Percentiles rank a stretch among this genome's conserved stretches.
phyloP scores from a whole-genome alignment of 768 basidiomycete genomes.

The Kwoniella heveanensis region DNA sequence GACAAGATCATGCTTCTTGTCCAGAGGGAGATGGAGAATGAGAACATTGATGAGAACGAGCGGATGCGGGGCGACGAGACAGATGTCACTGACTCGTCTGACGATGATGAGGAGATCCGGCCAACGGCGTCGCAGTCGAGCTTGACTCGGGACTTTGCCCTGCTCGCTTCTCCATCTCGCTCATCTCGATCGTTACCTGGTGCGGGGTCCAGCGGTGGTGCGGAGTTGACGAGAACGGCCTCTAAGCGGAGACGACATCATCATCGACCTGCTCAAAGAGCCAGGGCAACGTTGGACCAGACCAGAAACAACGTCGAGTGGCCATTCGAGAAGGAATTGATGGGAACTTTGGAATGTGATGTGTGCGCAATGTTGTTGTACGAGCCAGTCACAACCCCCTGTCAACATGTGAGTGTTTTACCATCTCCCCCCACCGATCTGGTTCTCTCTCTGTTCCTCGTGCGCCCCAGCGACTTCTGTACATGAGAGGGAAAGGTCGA shows the following conservation, averaged over 20 bases:
- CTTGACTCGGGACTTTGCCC: conserved; percentile 13
- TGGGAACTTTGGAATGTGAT: conserved; percentile 78
- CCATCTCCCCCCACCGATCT: not conserved
- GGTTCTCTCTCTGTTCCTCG: not conserved
- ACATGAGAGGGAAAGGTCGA: not conserved
- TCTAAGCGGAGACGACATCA: conserved; percentile 16
- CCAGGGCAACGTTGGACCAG: conserved; percentile 5
- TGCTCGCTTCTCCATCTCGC: conserved; percentile 1
- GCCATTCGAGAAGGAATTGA: conserved; percentile 57
- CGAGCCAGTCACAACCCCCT: conserved; percentile 88
- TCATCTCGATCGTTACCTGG: not conserved
- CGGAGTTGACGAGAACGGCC: conserved; percentile 5
- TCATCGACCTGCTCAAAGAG: not conserved
- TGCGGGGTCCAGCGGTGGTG: not conserved
- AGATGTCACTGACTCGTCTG: conserved; percentile 9
- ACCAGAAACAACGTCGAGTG: conserved; percentile 9
- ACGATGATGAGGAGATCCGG: not conserved
- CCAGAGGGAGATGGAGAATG: conserved; percentile 27
- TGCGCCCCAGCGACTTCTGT: no score
- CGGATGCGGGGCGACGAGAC: conserved; percentile 5
- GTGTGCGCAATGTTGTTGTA: conserved; percentile 83
- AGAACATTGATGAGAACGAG: conserved; percentile 1
- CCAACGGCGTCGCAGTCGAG: conserved; percentile 1
- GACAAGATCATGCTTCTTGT: conserved; percentile 49
- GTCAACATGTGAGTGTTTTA: conserved; percentile 72